These are phyloP conservation scores for Trichomonas vaginalis DNA, from an alignment of 208 protist genomes.

Conservation along the genomic window DNA sequence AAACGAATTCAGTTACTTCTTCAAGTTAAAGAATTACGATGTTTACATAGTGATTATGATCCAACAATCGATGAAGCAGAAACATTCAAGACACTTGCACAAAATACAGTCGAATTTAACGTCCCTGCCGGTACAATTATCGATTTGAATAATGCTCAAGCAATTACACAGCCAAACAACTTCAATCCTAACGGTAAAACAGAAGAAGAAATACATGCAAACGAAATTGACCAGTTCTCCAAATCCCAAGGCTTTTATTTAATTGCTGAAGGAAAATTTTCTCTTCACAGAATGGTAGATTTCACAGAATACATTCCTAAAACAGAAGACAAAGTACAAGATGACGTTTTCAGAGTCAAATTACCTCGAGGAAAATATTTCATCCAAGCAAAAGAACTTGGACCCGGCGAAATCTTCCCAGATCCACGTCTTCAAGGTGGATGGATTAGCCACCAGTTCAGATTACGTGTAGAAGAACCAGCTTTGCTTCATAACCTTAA, in stretches of 20 bases:
- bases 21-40: neutral
- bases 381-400: neutral
- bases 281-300: neutral
- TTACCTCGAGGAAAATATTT: neutral
- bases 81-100: neutral
- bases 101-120: neutral
- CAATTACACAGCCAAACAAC: neutral
- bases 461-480: neutral
- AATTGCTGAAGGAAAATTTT: neutral
- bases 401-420: neutral
- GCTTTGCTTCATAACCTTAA: neutral
- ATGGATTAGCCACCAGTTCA: neutral
- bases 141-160: neutral
- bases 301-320: neutral
- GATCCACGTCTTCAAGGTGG: neutral
- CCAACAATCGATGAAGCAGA: neutral
- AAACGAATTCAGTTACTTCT: neutral
- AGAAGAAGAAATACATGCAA: neutral
- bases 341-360: neutral
- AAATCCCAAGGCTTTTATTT: neutral
- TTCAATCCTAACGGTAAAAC: neutral
- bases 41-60: neutral
- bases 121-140: neutral
- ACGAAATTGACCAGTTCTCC: neutral
- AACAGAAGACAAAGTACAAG: neutral